Percentiles rank a stretch among this genome's conserved stretches.
Conservation (phyloP, 306 rosid genomes). For the Vigna hirtella region DNA sequence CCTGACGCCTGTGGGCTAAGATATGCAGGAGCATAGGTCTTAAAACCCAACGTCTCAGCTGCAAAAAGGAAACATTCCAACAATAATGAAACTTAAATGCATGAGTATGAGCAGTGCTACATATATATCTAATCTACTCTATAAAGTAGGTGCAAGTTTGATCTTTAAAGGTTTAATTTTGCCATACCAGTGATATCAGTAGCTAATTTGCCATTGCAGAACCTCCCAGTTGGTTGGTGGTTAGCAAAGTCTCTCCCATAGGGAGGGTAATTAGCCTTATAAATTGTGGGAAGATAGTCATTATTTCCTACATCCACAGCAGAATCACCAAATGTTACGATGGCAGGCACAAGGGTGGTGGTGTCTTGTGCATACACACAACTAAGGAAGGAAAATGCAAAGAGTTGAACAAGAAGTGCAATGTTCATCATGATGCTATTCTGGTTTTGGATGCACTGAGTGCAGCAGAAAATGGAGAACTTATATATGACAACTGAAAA, state of each 20-base stretch:
- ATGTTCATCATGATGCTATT: constrained; percentile 50
- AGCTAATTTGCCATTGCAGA: constrained; percentile 93
- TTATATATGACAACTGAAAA: constrained; percentile 53
- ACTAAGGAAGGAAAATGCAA: constrained; percentile 47
- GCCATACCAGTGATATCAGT: constrained; percentile 87
- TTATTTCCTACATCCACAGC: constrained; percentile 93
- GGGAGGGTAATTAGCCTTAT: constrained; percentile 92
- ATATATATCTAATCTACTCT: neutral
- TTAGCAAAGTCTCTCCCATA: constrained; percentile 90
- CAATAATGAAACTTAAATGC: constrained; percentile 41
- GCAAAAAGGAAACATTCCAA: constrained; percentile 39
- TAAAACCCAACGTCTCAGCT: constrained; percentile 90
- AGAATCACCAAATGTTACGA: constrained; percentile 91
- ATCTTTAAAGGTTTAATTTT: neutral
- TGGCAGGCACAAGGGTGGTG: constrained; percentile 82
- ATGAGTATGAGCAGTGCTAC: neutral
- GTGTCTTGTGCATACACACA: constrained; percentile 73
- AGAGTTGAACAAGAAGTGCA: constrained; percentile 52
- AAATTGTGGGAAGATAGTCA: constrained; percentile 76
- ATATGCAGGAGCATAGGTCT: constrained; percentile 74
- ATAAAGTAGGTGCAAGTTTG: neutral
- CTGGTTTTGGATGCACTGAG: constrained; percentile 34
- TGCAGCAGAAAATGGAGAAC: neutral
- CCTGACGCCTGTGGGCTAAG: constrained; percentile 97
- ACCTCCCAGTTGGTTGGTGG: constrained; percentile 93